Conservation (phyloP, 768 basidiomycete genomes). For the Pulveroboletus sp. region DNA sequence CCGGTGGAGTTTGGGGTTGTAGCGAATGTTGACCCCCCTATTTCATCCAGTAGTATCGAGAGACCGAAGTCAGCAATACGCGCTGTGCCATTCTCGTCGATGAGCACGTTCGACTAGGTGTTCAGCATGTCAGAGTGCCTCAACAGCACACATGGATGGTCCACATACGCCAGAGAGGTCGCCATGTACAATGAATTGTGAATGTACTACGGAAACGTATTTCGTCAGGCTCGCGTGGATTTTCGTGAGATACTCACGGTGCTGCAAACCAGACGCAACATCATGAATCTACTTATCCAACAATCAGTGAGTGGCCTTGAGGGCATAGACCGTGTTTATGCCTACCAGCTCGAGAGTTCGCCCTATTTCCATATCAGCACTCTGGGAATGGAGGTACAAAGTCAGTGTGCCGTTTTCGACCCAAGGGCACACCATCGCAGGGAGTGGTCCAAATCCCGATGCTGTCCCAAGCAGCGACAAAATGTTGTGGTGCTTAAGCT, state of each 20-base stretch:
- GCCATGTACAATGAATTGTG: background rate
- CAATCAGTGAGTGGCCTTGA: too few relatives aligned
- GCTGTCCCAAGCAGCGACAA: background rate
- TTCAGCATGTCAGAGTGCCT: background rate
- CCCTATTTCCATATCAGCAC: background rate
- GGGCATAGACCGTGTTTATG: too few relatives aligned
- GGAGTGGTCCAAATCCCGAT: background rate
- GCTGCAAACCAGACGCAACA: background rate
- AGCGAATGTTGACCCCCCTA: slow-evolving; percentile 29
- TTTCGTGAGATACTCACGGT: background rate
- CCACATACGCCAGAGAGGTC: background rate
- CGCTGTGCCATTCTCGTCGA: background rate
- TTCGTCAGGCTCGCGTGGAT: background rate
- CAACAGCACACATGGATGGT: background rate
- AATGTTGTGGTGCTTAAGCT: slow-evolving; percentile 1
- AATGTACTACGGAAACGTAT: background rate
- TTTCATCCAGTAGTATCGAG: slow-evolving; percentile 22
- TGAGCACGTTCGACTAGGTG: background rate
- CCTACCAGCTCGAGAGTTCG: background rate
- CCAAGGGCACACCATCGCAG: background rate
- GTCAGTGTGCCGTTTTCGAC: background rate
- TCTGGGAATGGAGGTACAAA: background rate
- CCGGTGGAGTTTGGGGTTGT: slow-evolving; percentile 28
- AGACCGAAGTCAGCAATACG: background rate
- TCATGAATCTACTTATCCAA: background rate